Percentiles rank a stretch among this genome's conserved stretches.
phyloP scores from a whole-genome alignment of 2,329 filamentous ascomycete species.

The Colletotrichum somersetense region DNA sequence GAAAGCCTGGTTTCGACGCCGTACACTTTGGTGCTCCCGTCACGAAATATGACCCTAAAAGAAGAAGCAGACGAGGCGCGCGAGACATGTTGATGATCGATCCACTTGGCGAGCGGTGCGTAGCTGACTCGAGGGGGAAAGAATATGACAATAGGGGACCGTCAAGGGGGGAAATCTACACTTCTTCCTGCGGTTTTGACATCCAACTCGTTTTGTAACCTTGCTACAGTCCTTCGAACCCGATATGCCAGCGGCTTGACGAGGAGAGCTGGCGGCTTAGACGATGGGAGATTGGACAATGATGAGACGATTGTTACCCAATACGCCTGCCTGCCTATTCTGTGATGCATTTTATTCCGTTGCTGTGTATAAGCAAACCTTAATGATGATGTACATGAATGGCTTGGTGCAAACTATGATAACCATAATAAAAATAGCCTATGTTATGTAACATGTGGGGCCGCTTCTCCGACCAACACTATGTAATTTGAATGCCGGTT shows the following conservation, averaged over 20 bases:
- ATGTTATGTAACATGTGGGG: too few relatives aligned
- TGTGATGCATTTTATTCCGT: neutral
- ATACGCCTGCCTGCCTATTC: neutral
- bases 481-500: neutral
- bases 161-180: constrained; percentile 2
- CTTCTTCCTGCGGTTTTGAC: constrained; percentile 9
- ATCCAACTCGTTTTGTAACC: constrained; percentile 1
- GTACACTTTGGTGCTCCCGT: neutral
- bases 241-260: constrained; percentile 18
- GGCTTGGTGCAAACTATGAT: too few relatives aligned
- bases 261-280: neutral
- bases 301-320: constrained; percentile 40
- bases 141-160: constrained; percentile 14
- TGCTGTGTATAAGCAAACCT: neutral
- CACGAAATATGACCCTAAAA: constrained; percentile 5
- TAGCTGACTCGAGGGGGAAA: constrained; percentile 16
- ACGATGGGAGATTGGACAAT: constrained; percentile 33
- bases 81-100: constrained; percentile 35
- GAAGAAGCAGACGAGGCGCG: neutral
- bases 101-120: constrained; percentile 16
- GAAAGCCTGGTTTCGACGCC: constrained; percentile 9
- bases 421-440: too few relatives aligned
- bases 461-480: too few relatives aligned
- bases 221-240: neutral
- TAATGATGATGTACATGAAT: neutral